phyloP scores from a whole-genome alignment of 139 green algal species.

The Chlamydomonas urium region DNA sequence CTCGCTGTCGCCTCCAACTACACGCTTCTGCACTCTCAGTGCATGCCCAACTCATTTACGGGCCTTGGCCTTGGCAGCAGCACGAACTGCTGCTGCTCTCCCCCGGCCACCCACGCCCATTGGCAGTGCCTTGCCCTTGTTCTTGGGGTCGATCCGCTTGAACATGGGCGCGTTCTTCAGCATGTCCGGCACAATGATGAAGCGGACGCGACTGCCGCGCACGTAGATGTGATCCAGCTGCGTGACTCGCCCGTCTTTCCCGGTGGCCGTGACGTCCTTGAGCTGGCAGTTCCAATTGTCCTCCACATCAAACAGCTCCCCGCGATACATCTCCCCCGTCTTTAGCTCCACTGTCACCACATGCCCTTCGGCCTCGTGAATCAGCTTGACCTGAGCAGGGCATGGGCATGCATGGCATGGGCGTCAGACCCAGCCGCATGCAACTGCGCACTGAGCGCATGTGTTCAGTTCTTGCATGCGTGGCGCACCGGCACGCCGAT shows the following conservation, averaged over 20 bases:
- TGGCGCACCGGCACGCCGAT: conserved; percentile 49
- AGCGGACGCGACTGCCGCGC: conserved; percentile 73
- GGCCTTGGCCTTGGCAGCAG: conserved; percentile 61
- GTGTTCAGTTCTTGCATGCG: neutral
- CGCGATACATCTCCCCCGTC: conserved; percentile 90
- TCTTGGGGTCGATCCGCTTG: conserved; percentile 96
- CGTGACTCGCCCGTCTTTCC: conserved; percentile 63
- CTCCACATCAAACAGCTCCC: conserved; percentile 88
- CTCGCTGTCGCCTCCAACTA: too few species aligned
- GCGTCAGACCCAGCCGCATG: too few species aligned
- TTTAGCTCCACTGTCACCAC: conserved; percentile 96
- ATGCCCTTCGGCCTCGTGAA: conserved; percentile 97
- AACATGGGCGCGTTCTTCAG: conserved; percentile 99
- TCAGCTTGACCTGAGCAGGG: conserved; percentile 74
- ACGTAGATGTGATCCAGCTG: conserved; percentile 93
- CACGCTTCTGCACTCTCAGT: too few species aligned
- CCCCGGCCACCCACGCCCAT: conserved; percentile 72
- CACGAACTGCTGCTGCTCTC: conserved; percentile 61
- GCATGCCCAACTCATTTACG: too few species aligned
- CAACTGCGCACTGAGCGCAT: neutral
- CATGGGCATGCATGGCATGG: neutral
- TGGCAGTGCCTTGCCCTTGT: conserved; percentile 58
- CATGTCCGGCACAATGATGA: conserved; percentile 98
- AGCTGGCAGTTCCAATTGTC: conserved; percentile 99
- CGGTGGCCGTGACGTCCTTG: conserved; percentile 87